Conservation (phyloP, 768 basidiomycete species). For the Auricularia sp. region DNA sequence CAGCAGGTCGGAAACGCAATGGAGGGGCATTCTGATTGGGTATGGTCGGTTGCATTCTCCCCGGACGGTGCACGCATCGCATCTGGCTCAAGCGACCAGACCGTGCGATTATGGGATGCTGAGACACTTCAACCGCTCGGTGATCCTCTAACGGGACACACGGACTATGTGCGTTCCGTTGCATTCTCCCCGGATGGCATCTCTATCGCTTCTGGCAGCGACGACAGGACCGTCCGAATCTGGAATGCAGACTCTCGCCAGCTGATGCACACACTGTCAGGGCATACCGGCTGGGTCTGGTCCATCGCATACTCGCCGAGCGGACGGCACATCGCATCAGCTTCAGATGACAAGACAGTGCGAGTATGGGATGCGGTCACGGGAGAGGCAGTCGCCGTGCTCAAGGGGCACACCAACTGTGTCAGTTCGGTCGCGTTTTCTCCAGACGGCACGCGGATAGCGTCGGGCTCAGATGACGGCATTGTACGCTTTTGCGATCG, state of each 20-base stretch:
- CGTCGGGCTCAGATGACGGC: slow-evolving; percentile 22
- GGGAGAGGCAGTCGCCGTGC: slow-evolving; percentile 18
- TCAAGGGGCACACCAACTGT: slow-evolving; percentile 19
- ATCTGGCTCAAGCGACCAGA: too few species aligned
- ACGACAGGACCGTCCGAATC: slow-evolving; percentile 20
- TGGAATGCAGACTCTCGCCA: slow-evolving; percentile 17
- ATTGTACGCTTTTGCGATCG: slow-evolving; percentile 23
- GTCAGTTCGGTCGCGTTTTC: slow-evolving; percentile 22
- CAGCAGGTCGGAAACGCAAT: too few species aligned
- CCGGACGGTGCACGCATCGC: too few species aligned
- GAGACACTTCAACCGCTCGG: slow-evolving; percentile 11
- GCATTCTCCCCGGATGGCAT: background rate
- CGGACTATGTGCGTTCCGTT: background rate
- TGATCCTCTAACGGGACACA: slow-evolving; percentile 9
- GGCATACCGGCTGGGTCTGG: slow-evolving; percentile 9
- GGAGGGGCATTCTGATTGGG: too few species aligned
- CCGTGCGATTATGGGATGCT: too few species aligned
- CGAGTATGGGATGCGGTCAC: slow-evolving; percentile 25
- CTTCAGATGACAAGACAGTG: slow-evolving; percentile 17
- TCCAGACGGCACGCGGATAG: slow-evolving; percentile 18
- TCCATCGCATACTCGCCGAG: slow-evolving; percentile 20
- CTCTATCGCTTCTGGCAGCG: slow-evolving; percentile 11
- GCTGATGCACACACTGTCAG: background rate
- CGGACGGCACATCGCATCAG: slow-evolving; percentile 21
- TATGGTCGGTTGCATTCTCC: too few species aligned